Evolutionary conservation across 352 stramenopile genomes (phyloP).

Genomic region (Phytophthora pini): DNA sequence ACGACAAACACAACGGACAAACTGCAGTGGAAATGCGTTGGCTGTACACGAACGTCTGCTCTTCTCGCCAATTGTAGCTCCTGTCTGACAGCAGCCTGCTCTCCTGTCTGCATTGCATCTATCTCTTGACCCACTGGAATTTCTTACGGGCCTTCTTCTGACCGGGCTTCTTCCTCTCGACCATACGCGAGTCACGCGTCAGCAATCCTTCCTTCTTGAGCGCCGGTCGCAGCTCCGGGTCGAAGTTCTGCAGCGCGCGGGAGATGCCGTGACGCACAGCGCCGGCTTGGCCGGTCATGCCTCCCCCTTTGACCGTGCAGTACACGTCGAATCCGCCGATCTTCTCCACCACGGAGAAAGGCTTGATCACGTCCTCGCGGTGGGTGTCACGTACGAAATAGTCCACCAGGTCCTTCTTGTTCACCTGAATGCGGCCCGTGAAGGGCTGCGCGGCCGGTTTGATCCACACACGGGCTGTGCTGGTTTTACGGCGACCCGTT

Average conservation of each 20-base stretch:
- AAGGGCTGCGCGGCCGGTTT: constrained; percentile 81
- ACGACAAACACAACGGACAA: constrained; percentile 18
- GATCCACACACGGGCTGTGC: constrained; percentile 94
- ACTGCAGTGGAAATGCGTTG: constrained; percentile 25
- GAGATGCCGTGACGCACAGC: constrained; percentile 94
- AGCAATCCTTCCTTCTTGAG: constrained; percentile 95
- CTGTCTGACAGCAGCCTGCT: constrained; percentile 14
- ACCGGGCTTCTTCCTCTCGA: constrained; percentile 97
- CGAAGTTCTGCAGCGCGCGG: constrained; percentile 94
- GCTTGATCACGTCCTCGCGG: constrained; percentile 89
- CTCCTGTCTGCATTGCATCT: constrained; percentile 44
- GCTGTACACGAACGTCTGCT: constrained; percentile 11
- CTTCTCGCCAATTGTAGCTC: not conserved
- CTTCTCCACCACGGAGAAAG: constrained; percentile 74
- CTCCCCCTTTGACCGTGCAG: constrained; percentile 93
- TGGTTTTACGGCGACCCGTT: constrained; percentile 95
- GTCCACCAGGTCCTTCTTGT: constrained; percentile 94
- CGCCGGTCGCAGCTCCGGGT: constrained; percentile 90
- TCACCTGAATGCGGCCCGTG: constrained; percentile 91
- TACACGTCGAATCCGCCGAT: constrained; percentile 92
- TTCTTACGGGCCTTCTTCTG: constrained; percentile 97
- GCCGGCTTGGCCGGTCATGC: constrained; percentile 93
- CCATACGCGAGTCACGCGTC: constrained; percentile 95
- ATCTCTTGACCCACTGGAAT: constrained; percentile 99
- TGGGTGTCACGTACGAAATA: constrained; percentile 93